Evolutionary conservation across 805 yeast species (phyloP).

Genomic region (Candida easanensis): DNA sequence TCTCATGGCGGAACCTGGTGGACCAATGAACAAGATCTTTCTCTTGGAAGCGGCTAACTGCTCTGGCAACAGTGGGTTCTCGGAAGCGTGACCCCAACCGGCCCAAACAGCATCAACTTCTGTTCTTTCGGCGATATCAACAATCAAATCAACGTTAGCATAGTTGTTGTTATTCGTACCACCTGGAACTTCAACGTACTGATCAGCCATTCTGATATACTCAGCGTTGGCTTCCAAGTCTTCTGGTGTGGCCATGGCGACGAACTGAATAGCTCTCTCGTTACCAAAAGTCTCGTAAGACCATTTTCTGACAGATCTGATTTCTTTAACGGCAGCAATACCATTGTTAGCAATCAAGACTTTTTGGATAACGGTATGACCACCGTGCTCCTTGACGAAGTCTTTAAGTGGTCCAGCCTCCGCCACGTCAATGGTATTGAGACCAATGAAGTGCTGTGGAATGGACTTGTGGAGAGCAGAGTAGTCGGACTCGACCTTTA

Average conservation of each 20-base stretch:
- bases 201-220: constrained; percentile 98
- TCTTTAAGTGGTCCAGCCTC: constrained; percentile 77
- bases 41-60: constrained; percentile 89
- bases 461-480: constrained; percentile 39
- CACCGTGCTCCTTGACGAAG: constrained; percentile 80
- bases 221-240: constrained; percentile 96
- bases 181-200: constrained; percentile 97
- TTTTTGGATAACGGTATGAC: constrained; percentile 90
- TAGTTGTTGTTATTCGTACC: constrained; percentile 98
- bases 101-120: constrained; percentile 99
- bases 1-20: constrained; percentile 99
- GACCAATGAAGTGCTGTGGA: constrained; percentile 78
- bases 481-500: constrained; percentile 30
- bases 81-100: constrained; percentile 99
- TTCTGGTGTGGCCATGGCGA: constrained; percentile 99
- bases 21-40: constrained; percentile 92
- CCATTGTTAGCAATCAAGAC: constrained; percentile 97
- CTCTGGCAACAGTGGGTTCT: constrained; percentile 93
- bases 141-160: constrained; percentile 96
- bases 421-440: constrained; percentile 72
- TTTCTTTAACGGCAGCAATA: constrained; percentile 98
- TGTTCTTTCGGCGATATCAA: constrained; percentile 95
- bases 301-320: constrained; percentile 97
- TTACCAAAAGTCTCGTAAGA: constrained; percentile 98
- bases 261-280: constrained; percentile 89